Percentiles rank a stretch among this genome's conserved stretches.
Evolutionary conservation across 495 filamentous ascomycete species (phyloP).

Genomic region (Lepidopterella palustris): DNA sequence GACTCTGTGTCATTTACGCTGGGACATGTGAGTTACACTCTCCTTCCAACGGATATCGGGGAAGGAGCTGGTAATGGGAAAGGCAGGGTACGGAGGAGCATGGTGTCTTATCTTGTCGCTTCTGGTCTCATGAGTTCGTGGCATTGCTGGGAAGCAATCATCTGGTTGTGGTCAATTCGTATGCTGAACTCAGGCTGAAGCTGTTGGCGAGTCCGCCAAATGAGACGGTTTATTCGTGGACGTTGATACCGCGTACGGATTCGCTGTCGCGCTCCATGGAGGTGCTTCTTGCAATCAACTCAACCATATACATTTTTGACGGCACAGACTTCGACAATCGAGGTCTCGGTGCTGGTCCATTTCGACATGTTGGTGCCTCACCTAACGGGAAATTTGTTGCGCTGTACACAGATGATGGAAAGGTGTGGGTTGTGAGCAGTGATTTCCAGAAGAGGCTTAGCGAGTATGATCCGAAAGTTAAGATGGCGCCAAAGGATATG

Average conservation of each 20-base stretch:
- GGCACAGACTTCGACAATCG: conserved; percentile 85
- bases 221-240: conserved; percentile 79
- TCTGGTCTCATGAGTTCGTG: conserved; percentile 88
- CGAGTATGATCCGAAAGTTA: conserved; percentile 83
- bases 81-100: conserved; percentile 82
- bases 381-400: conserved; percentile 84
- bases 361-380: conserved; percentile 80
- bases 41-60: too few species aligned
- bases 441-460: conserved; percentile 88
- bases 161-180: conserved; percentile 77
- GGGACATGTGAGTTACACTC: too few species aligned
- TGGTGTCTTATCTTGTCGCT: conserved; percentile 79
- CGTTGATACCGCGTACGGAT: conserved; percentile 78
- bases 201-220: conserved; percentile 70
- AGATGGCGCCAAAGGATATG: conserved; percentile 77
- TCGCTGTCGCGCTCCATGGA: conserved; percentile 91
- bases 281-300: conserved; percentile 79
- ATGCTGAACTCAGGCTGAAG: conserved; percentile 84
- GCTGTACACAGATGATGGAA: conserved; percentile 77
- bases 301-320: conserved; percentile 81
- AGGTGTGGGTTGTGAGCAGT: conserved; percentile 85
- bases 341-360: conserved; percentile 82
- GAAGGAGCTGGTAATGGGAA: too few species aligned
- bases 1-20: too few species aligned
- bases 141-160: conserved; percentile 87